phyloP scores from a whole-genome alignment of 2,329 filamentous ascomycete genomes.

The Scopulariopsis brevicaulis region DNA sequence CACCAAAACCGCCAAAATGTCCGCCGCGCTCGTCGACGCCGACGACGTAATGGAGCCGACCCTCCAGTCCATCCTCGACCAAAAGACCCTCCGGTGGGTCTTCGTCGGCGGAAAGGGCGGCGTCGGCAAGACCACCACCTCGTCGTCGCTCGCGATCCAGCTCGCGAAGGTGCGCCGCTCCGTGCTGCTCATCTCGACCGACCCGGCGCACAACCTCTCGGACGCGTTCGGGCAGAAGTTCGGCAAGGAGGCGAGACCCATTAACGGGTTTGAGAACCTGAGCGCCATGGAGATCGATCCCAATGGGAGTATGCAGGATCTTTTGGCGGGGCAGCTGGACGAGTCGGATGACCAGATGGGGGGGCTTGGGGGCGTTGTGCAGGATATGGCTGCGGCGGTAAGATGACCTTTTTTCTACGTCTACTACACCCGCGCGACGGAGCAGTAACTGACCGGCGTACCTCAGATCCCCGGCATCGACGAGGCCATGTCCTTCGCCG shows the following conservation, averaged over 20 bases:
- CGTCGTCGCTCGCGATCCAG: conserved; percentile 95
- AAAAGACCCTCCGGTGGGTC: conserved; percentile 94
- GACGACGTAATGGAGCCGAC: conserved; percentile 81
- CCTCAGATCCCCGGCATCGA: conserved; percentile 89
- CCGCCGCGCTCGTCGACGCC: conserved; percentile 25
- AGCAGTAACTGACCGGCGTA: background rate
- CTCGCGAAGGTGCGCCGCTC: conserved; percentile 90
- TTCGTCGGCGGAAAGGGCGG: conserved; percentile 98
- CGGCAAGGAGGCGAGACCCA: conserved; percentile 88
- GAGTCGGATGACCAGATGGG: conserved; percentile 51
- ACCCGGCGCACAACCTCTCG: conserved; percentile 94
- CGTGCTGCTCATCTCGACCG: conserved; percentile 94
- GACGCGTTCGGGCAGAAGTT: conserved; percentile 99
- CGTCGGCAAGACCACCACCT: conserved; percentile 98
- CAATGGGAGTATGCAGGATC: conserved; percentile 93
- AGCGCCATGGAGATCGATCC: conserved; percentile 99
- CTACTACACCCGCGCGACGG: background rate
- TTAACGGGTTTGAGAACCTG: conserved; percentile 86
- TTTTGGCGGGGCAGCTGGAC: conserved; percentile 67
- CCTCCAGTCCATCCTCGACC: conserved; percentile 88
- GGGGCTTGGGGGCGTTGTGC: conserved; percentile 89
- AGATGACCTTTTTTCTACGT: conserved; percentile 17
- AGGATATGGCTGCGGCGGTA: conserved; percentile 92
- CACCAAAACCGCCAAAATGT: conserved; percentile 17
- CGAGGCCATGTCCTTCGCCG: conserved; percentile 98